Percentiles rank a stretch among this genome's conserved stretches.
phyloP scores from a whole-genome alignment of 1,139 yeast species.

The Yamadazyma atlantica region DNA sequence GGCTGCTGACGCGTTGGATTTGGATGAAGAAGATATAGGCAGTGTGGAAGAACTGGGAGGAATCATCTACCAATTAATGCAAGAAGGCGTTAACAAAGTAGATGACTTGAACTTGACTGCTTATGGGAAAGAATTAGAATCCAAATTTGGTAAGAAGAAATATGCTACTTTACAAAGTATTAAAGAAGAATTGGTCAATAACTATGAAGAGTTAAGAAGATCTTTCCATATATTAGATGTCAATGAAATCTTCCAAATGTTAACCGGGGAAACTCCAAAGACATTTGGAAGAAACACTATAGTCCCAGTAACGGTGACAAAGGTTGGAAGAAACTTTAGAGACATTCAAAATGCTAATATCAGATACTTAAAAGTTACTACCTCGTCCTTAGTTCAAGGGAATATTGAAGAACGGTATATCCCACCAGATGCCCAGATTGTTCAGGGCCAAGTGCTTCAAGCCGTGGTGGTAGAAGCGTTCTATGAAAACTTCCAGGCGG shows the following conservation, averaged over 20 bases:
- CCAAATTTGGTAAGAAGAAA: slow-evolving; percentile 72
- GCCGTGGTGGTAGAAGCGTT: slow-evolving; percentile 73
- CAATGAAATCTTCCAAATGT: slow-evolving; percentile 78
- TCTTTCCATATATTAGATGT: slow-evolving; percentile 66
- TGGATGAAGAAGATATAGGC: slow-evolving; percentile 90
- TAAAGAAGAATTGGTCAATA: slow-evolving; percentile 82
- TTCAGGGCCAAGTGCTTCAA: slow-evolving; percentile 79
- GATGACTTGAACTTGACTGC: slow-evolving; percentile 88
- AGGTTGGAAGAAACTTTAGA: slow-evolving; percentile 48
- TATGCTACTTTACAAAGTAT: slow-evolving; percentile 84
- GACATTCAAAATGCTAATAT: slow-evolving; percentile 32
- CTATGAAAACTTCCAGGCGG: slow-evolving; percentile 72
- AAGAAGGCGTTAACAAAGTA: slow-evolving; percentile 81
- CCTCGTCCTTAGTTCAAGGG: slow-evolving; percentile 79
- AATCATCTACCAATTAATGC: slow-evolving; percentile 75
- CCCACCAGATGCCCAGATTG: slow-evolving; percentile 50
- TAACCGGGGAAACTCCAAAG: slow-evolving; percentile 82
- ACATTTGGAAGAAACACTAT: slow-evolving; percentile 70
- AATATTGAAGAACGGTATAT: slow-evolving; percentile 66
- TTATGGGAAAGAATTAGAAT: slow-evolving; percentile 88
- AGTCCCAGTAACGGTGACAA: slow-evolving; percentile 71
- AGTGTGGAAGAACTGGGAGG: slow-evolving; percentile 80
- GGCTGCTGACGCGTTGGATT: slow-evolving; percentile 97
- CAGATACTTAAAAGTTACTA: slow-evolving; percentile 54
- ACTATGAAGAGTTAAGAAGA: slow-evolving; percentile 81